Percentiles rank a stretch among this genome's conserved stretches.
phyloP scores from a whole-genome alignment of 139 green algal genomes.

The Chara braunii region DNA sequence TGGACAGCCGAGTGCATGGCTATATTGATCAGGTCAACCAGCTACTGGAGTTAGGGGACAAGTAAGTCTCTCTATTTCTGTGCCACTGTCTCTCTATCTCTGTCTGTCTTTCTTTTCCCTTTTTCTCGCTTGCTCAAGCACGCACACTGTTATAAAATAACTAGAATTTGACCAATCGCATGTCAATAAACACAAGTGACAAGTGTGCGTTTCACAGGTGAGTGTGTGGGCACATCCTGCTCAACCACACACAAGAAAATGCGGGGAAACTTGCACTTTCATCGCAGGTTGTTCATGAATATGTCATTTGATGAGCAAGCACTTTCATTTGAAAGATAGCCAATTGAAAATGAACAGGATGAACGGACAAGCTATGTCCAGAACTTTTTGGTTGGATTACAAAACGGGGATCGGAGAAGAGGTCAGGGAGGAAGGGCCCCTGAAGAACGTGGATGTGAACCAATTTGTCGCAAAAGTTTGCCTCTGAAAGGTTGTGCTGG shows the following conservation, averaged over 20 bases:
- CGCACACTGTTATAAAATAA: background rate
- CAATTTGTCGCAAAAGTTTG: no score
- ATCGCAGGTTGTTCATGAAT: slow-evolving; percentile 5
- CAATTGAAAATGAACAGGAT: no score
- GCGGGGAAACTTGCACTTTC: no score
- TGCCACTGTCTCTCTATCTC: background rate
- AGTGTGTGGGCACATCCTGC: no score
- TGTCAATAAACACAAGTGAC: background rate
- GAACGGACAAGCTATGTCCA: no score
- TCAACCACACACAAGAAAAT: no score
- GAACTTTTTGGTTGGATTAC: no score
- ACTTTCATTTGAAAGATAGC: slow-evolving; percentile 11
- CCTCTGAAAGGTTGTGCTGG: no score
- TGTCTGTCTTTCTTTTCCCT: background rate
- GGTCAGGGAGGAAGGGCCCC: no score
- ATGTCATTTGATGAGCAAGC: background rate
- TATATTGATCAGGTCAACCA: slow-evolving; percentile 89
- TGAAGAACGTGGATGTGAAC: no score
- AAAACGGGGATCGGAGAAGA: no score
- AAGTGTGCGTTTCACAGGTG: no score
- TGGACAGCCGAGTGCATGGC: slow-evolving; percentile 76
- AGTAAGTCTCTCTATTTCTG: slow-evolving; percentile 1
- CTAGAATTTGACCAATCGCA: background rate
- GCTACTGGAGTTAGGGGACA: slow-evolving; percentile 38
- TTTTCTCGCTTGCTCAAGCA: background rate